These are phyloP conservation scores for Solanum habrochaites DNA, from an alignment of 257 asterid species.

Conservation along the genomic window DNA sequence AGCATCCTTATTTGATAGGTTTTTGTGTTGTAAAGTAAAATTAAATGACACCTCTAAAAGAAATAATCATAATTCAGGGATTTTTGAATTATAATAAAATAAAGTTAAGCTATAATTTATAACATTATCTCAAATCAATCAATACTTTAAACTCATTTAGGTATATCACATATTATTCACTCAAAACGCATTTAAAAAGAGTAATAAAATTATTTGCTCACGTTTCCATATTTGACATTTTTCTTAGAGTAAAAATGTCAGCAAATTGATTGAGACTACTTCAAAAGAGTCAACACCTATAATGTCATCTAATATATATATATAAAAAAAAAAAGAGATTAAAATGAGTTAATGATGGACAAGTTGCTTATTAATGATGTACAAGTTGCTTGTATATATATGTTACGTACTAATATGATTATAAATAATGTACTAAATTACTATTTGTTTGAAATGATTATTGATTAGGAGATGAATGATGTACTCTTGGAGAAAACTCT, in stretches of 20 bases:
- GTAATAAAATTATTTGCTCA: not conserved
- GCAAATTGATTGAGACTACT: not conserved
- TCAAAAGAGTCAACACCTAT: not conserved
- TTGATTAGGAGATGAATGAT: not conserved
- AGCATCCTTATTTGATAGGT: not conserved
- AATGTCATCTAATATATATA: not conserved
- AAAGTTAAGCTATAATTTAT: fast-evolving
- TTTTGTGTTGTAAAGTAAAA: too few species aligned
- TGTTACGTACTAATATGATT: not conserved
- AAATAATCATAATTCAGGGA: too few species aligned
- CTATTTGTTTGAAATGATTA: not conserved
- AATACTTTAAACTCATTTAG: not conserved
- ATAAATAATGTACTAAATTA: not conserved
- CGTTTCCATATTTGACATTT: not conserved
- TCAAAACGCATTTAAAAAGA: not conserved
- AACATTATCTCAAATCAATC: not conserved
- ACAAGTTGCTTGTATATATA: not conserved
- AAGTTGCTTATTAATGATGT: not conserved
- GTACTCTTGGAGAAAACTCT: not conserved
- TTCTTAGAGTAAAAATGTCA: not conserved
- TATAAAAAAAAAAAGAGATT: not conserved
- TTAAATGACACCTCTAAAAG: too few species aligned
- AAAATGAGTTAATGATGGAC: not conserved
- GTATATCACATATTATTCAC: not conserved
- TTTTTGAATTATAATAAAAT: not conserved